Conservation (phyloP, 192 early-diverging fungal species). For the Podila verticillata region DNA sequence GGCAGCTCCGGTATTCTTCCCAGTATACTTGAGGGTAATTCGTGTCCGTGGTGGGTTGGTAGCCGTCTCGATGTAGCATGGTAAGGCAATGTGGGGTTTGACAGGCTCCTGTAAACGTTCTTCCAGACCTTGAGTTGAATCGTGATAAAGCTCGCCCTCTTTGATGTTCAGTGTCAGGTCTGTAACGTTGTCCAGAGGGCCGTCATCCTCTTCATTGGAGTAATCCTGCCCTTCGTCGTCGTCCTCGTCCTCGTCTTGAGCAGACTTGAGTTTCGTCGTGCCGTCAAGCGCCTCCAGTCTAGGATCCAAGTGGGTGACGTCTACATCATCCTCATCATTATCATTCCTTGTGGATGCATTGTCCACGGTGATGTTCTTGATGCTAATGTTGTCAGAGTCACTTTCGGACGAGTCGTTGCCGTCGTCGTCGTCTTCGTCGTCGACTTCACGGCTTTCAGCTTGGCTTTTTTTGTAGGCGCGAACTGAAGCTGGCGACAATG, state of each 20-base stretch:
- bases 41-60: slow-evolving; percentile 45
- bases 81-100: slow-evolving; percentile 43
- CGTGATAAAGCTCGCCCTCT: slow-evolving; percentile 26
- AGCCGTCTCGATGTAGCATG: slow-evolving; percentile 42
- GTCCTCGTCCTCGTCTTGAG: not conserved
- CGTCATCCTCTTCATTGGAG: slow-evolving; percentile 4
- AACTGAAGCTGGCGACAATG: not conserved
- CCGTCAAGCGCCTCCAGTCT: slow-evolving; percentile 6
- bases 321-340: not conserved
- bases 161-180: not conserved
- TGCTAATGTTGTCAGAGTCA: not conserved
- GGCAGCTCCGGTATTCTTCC: not conserved
- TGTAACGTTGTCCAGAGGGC: not conserved
- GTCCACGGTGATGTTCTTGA: not conserved
- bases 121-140: slow-evolving; percentile 16
- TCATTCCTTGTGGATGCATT: not conserved
- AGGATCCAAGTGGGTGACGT: not conserved
- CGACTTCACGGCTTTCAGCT: not conserved
- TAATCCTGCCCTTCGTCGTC: slow-evolving; percentile 1
- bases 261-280: not conserved
- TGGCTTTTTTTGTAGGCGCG: not conserved
- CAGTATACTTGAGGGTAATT: slow-evolving; percentile 41
- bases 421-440: not conserved
- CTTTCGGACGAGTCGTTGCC: not conserved
- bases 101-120: slow-evolving; percentile 45